These are phyloP conservation scores for Mycena pura DNA, from an alignment of 768 basidiomycete genomes.

Conservation along the genomic window DNA sequence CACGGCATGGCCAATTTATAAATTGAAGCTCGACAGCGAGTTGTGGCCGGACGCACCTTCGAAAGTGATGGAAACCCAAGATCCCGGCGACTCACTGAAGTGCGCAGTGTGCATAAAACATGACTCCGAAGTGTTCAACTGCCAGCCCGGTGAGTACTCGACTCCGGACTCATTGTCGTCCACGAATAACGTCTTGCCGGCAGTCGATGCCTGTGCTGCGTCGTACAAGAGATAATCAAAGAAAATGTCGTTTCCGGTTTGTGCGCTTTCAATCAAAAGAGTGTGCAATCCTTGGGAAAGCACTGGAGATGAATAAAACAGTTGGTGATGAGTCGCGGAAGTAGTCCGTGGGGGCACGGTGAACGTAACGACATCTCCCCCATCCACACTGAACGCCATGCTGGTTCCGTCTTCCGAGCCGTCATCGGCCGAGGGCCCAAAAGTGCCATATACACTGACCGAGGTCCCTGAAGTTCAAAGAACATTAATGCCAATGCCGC, in stretches of 20 bases:
- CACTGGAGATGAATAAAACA: not conserved
- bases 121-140: no score
- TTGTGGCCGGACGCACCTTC: not conserved
- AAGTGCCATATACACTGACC: not conserved
- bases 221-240: not conserved
- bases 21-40: not conserved
- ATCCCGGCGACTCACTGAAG: not conserved
- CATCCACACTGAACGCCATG: not conserved
- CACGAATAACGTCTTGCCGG: not conserved
- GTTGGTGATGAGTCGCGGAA: not conserved
- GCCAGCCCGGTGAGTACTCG: not conserved
- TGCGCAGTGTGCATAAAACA: not conserved
- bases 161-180: not conserved
- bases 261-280: not conserved
- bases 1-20: not conserved
- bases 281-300: not conserved
- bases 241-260: not conserved
- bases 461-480: no score
- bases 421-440: no score
- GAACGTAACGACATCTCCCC: not conserved
- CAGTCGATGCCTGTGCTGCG: not conserved
- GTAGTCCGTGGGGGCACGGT: not conserved
- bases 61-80: not conserved
- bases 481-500: no score
- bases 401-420: not conserved